These are phyloP conservation scores for Nicotiana otophora DNA, from an alignment of 257 asterid species.

Conservation along the genomic window DNA sequence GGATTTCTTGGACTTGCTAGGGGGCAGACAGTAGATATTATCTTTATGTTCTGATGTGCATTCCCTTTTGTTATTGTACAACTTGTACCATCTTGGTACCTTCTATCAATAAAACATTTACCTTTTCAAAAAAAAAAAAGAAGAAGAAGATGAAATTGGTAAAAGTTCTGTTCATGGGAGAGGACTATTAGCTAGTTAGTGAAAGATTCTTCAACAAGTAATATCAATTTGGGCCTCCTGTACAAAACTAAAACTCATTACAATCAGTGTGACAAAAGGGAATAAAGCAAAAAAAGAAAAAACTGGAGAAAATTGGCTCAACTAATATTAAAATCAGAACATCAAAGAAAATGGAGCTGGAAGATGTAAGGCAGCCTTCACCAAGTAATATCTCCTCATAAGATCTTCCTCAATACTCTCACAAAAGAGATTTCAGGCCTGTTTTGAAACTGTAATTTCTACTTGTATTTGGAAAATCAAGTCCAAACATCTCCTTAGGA, in stretches of 20 bases:
- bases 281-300: no score
- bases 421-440: conserved; percentile 8
- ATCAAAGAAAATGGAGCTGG: background rate
- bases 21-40: no score
- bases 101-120: no score
- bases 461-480: conserved; percentile 34
- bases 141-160: no score
- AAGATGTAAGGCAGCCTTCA: background rate
- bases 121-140: no score
- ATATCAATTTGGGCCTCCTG: background rate
- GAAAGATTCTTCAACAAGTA: background rate
- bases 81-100: no score
- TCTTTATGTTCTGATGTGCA: no score
- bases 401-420: background rate
- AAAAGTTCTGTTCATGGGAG: no score
- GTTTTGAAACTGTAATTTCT: background rate
- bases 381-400: background rate
- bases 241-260: conserved; percentile 1
- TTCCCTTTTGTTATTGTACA: no score
- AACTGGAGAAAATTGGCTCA: background rate
- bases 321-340: background rate
- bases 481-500: conserved; percentile 63
- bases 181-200: no score
- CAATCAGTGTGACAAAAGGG: background rate
- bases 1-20: no score